Base-by-base conservation (phyloP, 129 eudicot genomes). In the Rutidosis leptorrhynchoides region DNA sequence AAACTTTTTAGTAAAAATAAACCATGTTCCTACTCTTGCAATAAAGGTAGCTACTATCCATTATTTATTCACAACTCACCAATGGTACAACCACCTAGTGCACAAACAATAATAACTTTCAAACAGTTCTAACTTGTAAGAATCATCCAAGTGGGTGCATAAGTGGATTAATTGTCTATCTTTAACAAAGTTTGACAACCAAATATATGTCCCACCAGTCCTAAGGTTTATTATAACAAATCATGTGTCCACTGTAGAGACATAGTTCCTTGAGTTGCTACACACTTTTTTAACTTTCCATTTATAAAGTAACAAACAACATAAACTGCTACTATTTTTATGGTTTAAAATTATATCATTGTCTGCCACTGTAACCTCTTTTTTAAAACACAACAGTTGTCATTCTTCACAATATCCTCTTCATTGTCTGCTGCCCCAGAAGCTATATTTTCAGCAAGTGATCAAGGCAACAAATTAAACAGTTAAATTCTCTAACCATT, bases 301-400 rank as follows among this genome's bases (percentile, higher is more conserved):
- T 29, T 65, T 17, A 0, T 65, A 76, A 71, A 66, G 56, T 29
- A 63, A n/a, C 49, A 35, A 65, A 76, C 74, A 67, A 56, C 70
- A 69, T 67, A 65, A 77, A 29, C 77, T 62, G 55, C 72, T 57
- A 59, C 65, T 75, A 51, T 26, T 69, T 56, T 64, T 37, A n/a
- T 26, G 57, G 74, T 79, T 71, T 77, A 78, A 61, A 64, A 81
- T 77, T 28, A 16, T 11, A 29, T 66, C 53, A 64, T 64, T 78
- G 98, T 91, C 98, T 83, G 88, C 96, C 96, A 87, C 74, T 84
- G 90, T 78, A 80, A 58, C 85, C 70, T 74, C 92, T 83, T 84
- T 87, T 66, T 83, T 71, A 55, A 64, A 79, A 84, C 90, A 83
- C 70, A 59, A 84, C 67, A 74, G 83, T 87, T 84, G 94, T 76